Evolutionary conservation across 306 rosid genomes (phyloP).

Genomic region (Parietaria judaica): DNA sequence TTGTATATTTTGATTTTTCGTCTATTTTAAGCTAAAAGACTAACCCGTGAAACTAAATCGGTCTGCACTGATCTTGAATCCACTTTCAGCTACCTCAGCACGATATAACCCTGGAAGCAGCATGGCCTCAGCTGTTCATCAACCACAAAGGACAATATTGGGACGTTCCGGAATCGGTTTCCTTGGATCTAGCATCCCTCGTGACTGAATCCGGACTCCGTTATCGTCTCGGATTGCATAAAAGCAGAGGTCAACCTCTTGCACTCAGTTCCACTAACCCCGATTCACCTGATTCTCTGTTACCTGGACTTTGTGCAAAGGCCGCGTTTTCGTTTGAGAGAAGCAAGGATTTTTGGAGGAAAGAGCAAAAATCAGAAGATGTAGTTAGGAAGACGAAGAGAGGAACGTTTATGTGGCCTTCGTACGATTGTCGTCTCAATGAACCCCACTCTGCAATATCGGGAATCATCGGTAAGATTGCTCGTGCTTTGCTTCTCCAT

Average conservation of each 20-base stretch:
- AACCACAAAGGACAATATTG: constrained; percentile 86
- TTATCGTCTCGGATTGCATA: constrained; percentile 68
- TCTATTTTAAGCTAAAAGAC: neutral
- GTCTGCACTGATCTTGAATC: constrained; percentile 15
- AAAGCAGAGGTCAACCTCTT: constrained; percentile 55
- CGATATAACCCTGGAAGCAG: constrained; percentile 73
- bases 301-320: constrained; percentile 78
- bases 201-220: constrained; percentile 56
- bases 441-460: constrained; percentile 75
- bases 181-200: constrained; percentile 64
- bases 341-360: constrained; percentile 58
- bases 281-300: constrained; percentile 39
- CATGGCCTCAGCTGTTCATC: constrained; percentile 83
- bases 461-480: constrained; percentile 58
- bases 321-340: constrained; percentile 68
- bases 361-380: constrained; percentile 23
- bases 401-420: constrained; percentile 26
- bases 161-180: constrained; percentile 76
- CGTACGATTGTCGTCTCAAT: constrained; percentile 57
- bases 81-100: constrained; percentile 64
- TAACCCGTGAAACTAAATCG: neutral
- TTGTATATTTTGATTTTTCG: neutral
- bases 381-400: constrained; percentile 11
- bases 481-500: constrained; percentile 3
- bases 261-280: constrained; percentile 33